Percentiles rank a stretch among this genome's conserved stretches.
Evolutionary conservation across 805 yeast species (phyloP).

Genomic region (Saitoella complicata): DNA sequence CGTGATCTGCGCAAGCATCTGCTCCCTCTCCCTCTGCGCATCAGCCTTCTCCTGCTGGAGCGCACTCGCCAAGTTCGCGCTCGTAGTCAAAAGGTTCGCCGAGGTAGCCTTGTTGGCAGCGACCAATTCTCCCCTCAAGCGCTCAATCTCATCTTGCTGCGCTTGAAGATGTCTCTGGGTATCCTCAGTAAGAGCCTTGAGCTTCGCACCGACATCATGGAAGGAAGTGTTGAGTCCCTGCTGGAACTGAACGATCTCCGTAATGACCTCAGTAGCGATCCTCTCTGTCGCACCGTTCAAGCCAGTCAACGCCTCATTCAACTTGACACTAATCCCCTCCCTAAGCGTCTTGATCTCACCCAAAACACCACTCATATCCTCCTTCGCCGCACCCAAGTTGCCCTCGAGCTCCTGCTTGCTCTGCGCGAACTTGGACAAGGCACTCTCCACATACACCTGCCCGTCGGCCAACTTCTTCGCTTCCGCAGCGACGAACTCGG

Average conservation of each 20-base stretch:
- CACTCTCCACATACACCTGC: conserved; percentile 9
- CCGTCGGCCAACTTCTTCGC: conserved; percentile 8
- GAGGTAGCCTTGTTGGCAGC: conserved; percentile 6
- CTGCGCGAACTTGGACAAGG: conserved; percentile 4
- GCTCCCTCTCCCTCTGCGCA: conserved; percentile 6
- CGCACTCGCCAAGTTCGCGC: background rate
- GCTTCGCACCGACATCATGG: conserved; percentile 13
- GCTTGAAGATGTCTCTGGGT: conserved; percentile 9
- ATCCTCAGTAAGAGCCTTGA: conserved; percentile 13
- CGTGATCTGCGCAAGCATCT: conserved; percentile 7
- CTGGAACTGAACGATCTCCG: conserved; percentile 7
- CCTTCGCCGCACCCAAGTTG: conserved; percentile 7
- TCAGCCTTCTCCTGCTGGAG: conserved; percentile 7
- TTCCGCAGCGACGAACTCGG: conserved; percentile 7
- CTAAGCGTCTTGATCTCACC: conserved; percentile 11
- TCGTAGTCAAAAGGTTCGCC: conserved; percentile 1
- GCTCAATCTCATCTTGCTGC: conserved; percentile 12
- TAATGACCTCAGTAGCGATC: conserved; percentile 10
- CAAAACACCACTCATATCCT: conserved; percentile 11
- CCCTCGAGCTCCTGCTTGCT: conserved; percentile 5
- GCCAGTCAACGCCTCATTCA: conserved; percentile 12
- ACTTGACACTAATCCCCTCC: conserved; percentile 13
- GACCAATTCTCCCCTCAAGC: conserved; percentile 7
- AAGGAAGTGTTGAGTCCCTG: conserved; percentile 8
- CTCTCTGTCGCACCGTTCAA: conserved; percentile 10